Conservation (phyloP, 768 basidiomycete species). For the Lactarius hengduanensis region DNA sequence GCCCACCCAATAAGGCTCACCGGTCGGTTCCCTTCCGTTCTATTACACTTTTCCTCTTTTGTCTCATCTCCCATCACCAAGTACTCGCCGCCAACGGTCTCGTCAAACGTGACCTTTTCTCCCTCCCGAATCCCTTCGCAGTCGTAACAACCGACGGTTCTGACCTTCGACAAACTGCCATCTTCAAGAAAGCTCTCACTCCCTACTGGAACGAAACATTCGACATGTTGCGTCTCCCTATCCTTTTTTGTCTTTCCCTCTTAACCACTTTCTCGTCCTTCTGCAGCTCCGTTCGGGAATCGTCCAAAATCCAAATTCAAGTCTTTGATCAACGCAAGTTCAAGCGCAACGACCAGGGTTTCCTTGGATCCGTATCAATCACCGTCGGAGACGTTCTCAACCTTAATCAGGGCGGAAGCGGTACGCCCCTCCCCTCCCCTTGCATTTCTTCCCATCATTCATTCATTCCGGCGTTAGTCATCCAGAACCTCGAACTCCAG, state of each 20-base stretch:
- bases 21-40: slow-evolving; percentile 7
- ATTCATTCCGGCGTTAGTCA: slow-evolving; percentile 41
- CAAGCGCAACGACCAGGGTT: slow-evolving; percentile 80
- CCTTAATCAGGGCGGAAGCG: slow-evolving; percentile 37
- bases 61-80: slow-evolving; percentile 33
- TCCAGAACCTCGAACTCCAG: slow-evolving; percentile 74
- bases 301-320: slow-evolving; percentile 77
- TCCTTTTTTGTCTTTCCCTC: background rate
- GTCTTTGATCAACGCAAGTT: slow-evolving; percentile 90
- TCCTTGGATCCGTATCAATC: slow-evolving; percentile 49
- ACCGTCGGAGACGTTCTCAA: slow-evolving; percentile 42
- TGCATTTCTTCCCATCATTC: background rate
- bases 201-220: slow-evolving; percentile 87
- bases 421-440: slow-evolving; percentile 10
- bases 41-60: background rate
- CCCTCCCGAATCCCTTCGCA: slow-evolving; percentile 86
- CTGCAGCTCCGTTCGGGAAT: slow-evolving; percentile 63
- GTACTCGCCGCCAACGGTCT: slow-evolving; percentile 77
- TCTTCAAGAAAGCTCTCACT: slow-evolving; percentile 63
- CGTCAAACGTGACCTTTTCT: slow-evolving; percentile 72
- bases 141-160: slow-evolving; percentile 81
- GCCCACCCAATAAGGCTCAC: slow-evolving; percentile 19
- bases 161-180: slow-evolving; percentile 72
- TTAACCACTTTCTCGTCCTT: slow-evolving; percentile 15
- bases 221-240: slow-evolving; percentile 56